phyloP scores from a whole-genome alignment of 2,329 filamentous ascomycete genomes.

The Arthrobotrys iridis region DNA sequence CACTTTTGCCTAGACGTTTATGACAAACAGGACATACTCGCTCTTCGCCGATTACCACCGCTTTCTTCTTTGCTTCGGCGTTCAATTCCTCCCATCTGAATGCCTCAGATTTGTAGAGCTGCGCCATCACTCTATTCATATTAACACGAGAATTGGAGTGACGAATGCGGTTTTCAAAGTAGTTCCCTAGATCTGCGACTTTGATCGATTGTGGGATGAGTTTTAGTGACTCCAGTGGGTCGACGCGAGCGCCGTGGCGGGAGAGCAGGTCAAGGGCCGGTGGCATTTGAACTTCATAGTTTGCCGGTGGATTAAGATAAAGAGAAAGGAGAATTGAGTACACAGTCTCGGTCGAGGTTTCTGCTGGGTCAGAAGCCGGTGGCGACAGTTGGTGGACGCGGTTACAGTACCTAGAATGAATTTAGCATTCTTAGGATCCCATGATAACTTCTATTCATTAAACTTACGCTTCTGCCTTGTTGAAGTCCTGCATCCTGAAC shows the following conservation, averaged over 20 bases:
- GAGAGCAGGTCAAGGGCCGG: slow-evolving; percentile 89
- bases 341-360: slow-evolving; percentile 70
- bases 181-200: slow-evolving; percentile 81
- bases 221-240: slow-evolving; percentile 83
- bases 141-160: slow-evolving; percentile 83
- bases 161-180: slow-evolving; percentile 90
- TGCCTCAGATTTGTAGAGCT: slow-evolving; percentile 79
- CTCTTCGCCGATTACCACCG: slow-evolving; percentile 87
- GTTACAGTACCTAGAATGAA: slow-evolving; percentile 78
- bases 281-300: slow-evolving; percentile 69
- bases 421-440: slow-evolving; percentile 53
- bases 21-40: slow-evolving; percentile 90
- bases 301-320: slow-evolving; percentile 82
- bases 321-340: slow-evolving; percentile 91
- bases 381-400: slow-evolving; percentile 72
- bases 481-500: slow-evolving; percentile 86
- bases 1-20: slow-evolving; percentile 89
- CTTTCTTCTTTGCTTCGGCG: slow-evolving; percentile 73
- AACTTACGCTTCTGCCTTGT: slow-evolving; percentile 88
- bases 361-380: slow-evolving; percentile 60
- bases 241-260: slow-evolving; percentile 88
- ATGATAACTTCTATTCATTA: slow-evolving; percentile 23
- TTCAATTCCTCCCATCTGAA: slow-evolving; percentile 78
- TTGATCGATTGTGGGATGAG: slow-evolving; percentile 84
- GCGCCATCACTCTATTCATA: slow-evolving; percentile 79